Base-by-base conservation (phyloP, 164 flowering plant species). In the Amborella trichopoda region DNA sequence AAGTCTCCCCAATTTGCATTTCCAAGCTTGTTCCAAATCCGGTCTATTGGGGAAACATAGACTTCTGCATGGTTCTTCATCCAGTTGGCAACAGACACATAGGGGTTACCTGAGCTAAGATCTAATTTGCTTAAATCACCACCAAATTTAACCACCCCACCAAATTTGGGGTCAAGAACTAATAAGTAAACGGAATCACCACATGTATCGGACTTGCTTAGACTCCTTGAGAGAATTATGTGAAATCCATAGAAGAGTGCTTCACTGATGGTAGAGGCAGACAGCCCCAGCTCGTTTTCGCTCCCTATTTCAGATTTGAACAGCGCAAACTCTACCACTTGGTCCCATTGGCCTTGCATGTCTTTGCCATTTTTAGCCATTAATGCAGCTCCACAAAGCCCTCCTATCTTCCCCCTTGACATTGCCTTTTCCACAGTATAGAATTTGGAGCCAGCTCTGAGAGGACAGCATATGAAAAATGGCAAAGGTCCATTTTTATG, bases 1-100 rank as follows among this genome's bases (percentile, higher is more conserved):
- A 79, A 37, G 62, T 85, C 95, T 22, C 83, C 81, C 95, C 95
- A 85, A 37, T 76, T 85, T 28, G 81, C 71, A 71, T 85, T 85
- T 26, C 95, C 95, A 23, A 85, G 73, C 68, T 81, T 77, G 65
- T 85, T 85, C 95, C 95, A 85, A 51, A 85, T 69, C 50, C 66
- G 59, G 44, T 81, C 88, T 4, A 77, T 65, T 2, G 85, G 70
- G 13, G 91, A 77, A 54, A 85, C 68, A 40, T 62, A 26, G 42
- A 85, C 54, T 52, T 73, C 63, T 0, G 91, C 68, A 61, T 76
- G 74, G 39, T 46, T 43, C 37, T 63, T 79, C 8, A 85, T 61
- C 95, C 95, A 85, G 39, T 80, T 71, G 17, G 60, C 74, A 46
- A 68, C 79, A 25, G 77, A 66, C 28, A 60, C 58, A 53, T 78